phyloP scores from a whole-genome alignment of 1,284 basidiomycete species.

The Tilletia walkeri region DNA sequence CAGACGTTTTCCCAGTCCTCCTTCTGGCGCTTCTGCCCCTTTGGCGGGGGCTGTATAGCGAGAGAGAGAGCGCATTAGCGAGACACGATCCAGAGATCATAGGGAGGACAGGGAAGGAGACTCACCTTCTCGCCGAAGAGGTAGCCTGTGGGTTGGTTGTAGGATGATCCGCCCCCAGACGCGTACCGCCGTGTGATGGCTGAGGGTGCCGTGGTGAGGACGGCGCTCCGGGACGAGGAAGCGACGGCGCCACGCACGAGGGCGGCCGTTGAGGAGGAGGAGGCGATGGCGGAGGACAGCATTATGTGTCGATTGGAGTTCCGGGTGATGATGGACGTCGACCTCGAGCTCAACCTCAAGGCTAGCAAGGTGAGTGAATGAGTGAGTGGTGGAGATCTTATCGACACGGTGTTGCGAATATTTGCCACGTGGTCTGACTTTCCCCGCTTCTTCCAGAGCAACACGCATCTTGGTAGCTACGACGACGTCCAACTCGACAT shows the following conservation, averaged over 20 bases:
- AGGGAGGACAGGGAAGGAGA: not conserved
- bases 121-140: conserved; percentile 53
- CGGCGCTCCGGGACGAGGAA: not conserved
- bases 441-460: no score
- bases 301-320: not conserved
- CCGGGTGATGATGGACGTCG: not conserved
- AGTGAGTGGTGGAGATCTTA: not conserved
- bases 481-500: not conserved
- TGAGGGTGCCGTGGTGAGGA: not conserved
- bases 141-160: conserved; percentile 52
- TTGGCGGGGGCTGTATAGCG: conserved; percentile 57
- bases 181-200: conserved; percentile 3
- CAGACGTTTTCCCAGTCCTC: conserved; percentile 70
- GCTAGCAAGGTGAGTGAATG: not conserved
- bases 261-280: not conserved
- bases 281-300: conserved; percentile 4
- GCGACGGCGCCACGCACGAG: not conserved
- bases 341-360: not conserved
- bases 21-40: conserved; percentile 76
- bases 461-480: no score
- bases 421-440: not conserved
- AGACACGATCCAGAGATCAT: no score
- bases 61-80: not conserved
- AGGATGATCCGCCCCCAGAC: conserved; percentile 26
- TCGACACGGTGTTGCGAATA: not conserved